A percentile compares a stretch with the other conserved stretches of the same genome.
phyloP scores from a whole-genome alignment of 177 flowering plant genomes.

The Vitis hybrid region DNA sequence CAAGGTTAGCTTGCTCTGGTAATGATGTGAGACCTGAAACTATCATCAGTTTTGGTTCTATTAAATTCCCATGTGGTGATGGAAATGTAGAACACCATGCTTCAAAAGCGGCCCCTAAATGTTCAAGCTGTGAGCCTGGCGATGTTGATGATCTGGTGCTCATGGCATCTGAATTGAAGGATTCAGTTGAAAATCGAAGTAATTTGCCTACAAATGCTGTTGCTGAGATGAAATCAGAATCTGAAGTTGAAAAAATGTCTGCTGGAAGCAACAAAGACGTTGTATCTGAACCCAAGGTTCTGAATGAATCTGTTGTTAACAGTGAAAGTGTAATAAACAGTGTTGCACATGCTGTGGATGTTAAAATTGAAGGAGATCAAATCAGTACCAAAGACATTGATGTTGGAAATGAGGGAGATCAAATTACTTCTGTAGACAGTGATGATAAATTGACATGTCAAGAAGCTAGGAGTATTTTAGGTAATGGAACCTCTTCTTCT shows the following conservation, averaged over 20 bases:
- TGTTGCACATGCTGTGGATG: slow-evolving; percentile 9
- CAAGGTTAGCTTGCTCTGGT: slow-evolving; percentile 4
- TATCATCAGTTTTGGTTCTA: slow-evolving; percentile 1
- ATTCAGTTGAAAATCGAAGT: background rate
- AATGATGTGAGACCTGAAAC: slow-evolving; percentile 15
- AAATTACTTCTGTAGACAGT: slow-evolving; percentile 6
- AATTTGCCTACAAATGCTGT: slow-evolving; percentile 1
- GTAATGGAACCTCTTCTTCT: slow-evolving; percentile 10
- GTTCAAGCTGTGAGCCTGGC: slow-evolving; percentile 5
- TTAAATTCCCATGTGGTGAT: slow-evolving; percentile 9
- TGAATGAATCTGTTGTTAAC: slow-evolving; percentile 6
- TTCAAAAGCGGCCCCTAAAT: slow-evolving; percentile 8
- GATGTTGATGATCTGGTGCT: background rate
- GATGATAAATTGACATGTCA: slow-evolving; percentile 17
- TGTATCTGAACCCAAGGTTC: slow-evolving; percentile 15
- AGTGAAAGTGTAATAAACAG: slow-evolving; percentile 8
- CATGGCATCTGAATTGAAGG: background rate
- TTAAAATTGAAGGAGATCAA: slow-evolving; percentile 22
- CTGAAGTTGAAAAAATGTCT: slow-evolving; percentile 22
- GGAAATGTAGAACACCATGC: slow-evolving; percentile 15
- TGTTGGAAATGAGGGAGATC: slow-evolving; percentile 13
- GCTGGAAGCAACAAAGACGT: slow-evolving; percentile 6
- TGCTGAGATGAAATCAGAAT: slow-evolving; percentile 26
- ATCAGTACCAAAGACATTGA: slow-evolving; percentile 9
- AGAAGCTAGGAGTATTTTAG: slow-evolving; percentile 25